Conservation (phyloP, 2,329 filamentous ascomycete species). For the Pseudogymnoascus sp. region DNA sequence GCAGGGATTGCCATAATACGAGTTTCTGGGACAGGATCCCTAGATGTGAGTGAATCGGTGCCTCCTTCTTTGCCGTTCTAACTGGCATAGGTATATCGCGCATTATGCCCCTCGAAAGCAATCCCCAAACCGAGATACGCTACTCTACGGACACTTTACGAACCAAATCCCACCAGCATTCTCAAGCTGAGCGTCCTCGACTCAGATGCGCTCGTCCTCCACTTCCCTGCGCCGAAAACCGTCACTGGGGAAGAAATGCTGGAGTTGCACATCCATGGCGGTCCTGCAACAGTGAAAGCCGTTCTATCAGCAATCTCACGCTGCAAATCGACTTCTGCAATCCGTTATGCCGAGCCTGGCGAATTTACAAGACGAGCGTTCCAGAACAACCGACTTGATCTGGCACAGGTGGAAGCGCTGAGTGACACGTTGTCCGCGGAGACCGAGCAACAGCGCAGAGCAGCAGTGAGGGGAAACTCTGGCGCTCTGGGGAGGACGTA, state of each 20-base stretch:
- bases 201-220: constrained; percentile 69
- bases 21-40: constrained; percentile 70
- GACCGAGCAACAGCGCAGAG: constrained; percentile 86
- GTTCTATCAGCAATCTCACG: constrained; percentile 64
- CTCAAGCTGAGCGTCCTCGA: constrained; percentile 50
- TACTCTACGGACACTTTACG: constrained; percentile 63
- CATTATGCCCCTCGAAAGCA: constrained; percentile 46
- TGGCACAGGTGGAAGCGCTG: constrained; percentile 70
- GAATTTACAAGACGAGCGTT: constrained; percentile 95
- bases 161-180: constrained; percentile 37
- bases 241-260: constrained; percentile 89
- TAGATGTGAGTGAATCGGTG: constrained; percentile 41
- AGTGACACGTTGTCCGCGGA: constrained; percentile 57
- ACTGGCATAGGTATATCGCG: constrained; percentile 49
- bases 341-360: constrained; percentile 87
- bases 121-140: constrained; percentile 56
- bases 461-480: constrained; percentile 71
- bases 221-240: constrained; percentile 72
- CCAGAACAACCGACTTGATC: constrained; percentile 72
- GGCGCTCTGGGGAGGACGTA: constrained; percentile 66
- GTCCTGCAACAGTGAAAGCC: constrained; percentile 78
- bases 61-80: background rate
- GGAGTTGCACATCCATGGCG: constrained; percentile 91
- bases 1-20: constrained; percentile 88
- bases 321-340: constrained; percentile 31